These are phyloP conservation scores for Lasiodiplodia citricola DNA, from an alignment of 2,329 filamentous ascomycete genomes.

Conservation along the genomic window DNA sequence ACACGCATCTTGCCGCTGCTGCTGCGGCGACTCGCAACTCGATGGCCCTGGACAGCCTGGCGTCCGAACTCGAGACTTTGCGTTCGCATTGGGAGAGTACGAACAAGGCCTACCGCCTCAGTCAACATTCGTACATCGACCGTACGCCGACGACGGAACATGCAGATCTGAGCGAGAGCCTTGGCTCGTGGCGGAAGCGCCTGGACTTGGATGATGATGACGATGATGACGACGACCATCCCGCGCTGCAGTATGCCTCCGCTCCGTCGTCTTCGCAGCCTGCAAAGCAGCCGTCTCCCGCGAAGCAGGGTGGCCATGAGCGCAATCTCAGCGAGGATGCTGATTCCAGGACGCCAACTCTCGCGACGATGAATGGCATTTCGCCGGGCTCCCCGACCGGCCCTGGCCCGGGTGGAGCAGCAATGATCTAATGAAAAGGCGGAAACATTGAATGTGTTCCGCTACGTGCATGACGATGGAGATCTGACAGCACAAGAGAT, in stretches of 20 bases:
- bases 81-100: conserved; percentile 94
- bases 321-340: conserved; percentile 7
- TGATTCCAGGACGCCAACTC: conserved; percentile 11
- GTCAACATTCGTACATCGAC: conserved; percentile 89
- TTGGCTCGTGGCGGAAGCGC: conserved; percentile 42
- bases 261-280: neutral
- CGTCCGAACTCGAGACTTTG: conserved; percentile 88
- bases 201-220: conserved; percentile 39
- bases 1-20: conserved; percentile 33
- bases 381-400: conserved; percentile 12
- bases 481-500: neutral
- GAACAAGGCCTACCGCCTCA: conserved; percentile 92
- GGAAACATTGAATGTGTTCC: neutral
- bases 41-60: conserved; percentile 84
- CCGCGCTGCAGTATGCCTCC: conserved; percentile 1
- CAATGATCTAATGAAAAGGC: conserved; percentile 22
- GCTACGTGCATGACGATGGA: neutral
- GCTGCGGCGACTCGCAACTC: conserved; percentile 57
- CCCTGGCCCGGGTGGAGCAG: conserved; percentile 24
- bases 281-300: conserved; percentile 6
- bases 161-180: conserved; percentile 39
- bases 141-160: conserved; percentile 47
- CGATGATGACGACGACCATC: conserved; percentile 8
- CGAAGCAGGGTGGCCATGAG: neutral
- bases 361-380: conserved; percentile 21